These are phyloP conservation scores for Podospora conica DNA, from an alignment of 495 filamentous ascomycete species.

Conservation along the genomic window DNA sequence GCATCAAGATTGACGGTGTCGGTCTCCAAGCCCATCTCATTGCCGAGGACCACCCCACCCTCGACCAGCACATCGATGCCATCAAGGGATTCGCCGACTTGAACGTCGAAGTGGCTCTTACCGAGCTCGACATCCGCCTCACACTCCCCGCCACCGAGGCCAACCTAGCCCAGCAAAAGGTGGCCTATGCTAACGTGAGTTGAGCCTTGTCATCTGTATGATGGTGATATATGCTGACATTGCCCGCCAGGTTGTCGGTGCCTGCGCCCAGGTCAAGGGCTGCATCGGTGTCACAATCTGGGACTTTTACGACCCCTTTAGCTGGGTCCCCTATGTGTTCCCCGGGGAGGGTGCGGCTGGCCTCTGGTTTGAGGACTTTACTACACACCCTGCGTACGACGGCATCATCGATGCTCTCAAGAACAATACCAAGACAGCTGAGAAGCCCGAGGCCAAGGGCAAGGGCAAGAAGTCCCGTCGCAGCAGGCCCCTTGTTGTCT, in stretches of 20 bases:
- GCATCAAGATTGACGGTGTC: conserved; percentile 55
- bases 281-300: conserved; percentile 68
- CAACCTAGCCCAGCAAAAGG: conserved; percentile 49
- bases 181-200: conserved; percentile 45
- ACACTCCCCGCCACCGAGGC: conserved; percentile 35
- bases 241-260: conserved; percentile 34
- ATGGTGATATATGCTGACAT: conserved; percentile 6
- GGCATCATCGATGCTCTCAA: conserved; percentile 27
- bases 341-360: conserved; percentile 46
- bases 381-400: conserved; percentile 52
- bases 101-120: conserved; percentile 54
- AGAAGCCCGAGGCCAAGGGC: not conserved
- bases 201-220: not conserved
- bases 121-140: conserved; percentile 56
- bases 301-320: conserved; percentile 52
- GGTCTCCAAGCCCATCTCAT: conserved; percentile 57
- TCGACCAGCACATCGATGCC: conserved; percentile 39
- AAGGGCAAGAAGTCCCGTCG: conserved; percentile 1
- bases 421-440: conserved; percentile 19
- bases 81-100: conserved; percentile 42
- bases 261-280: conserved; percentile 49
- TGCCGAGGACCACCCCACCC: conserved; percentile 44
- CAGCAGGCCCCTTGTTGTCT: not conserved
- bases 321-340: conserved; percentile 55
- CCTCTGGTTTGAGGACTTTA: conserved; percentile 47